Base-by-base conservation (phyloP, 2,329 filamentous ascomycete genomes). In the Periconia digitata region DNA sequence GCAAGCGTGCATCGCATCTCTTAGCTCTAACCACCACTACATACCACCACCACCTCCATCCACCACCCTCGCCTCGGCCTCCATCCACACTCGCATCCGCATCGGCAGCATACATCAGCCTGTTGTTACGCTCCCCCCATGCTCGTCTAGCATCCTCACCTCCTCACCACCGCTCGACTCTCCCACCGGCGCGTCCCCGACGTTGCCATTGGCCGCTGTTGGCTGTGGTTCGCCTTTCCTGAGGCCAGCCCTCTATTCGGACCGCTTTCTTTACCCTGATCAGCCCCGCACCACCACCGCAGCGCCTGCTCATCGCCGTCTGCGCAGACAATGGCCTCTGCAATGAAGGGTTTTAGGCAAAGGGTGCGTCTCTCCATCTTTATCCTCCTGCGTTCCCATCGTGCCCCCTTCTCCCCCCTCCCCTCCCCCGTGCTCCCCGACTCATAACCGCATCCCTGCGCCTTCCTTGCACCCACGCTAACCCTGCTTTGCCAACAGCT, bases 281-380 rank as follows among this genome's bases (percentile, higher is more conserved):
- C 27, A 32, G 27, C 60, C 56, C 60, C 55, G 54, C 56, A 58
- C 46, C 29, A 49, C 60, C 44, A 49, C 55, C 61, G 60, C 64
- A 58, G 58, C 58, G 52, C 62, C 57, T 60, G 54, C 10, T 20
- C 21, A 59, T 55, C 55, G 62, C 60, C 58, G 51, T 52, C 53
- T 53, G 61, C 63, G 67, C 66, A 53, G 54, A 58, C 59, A 58
- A 75, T 74, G 75, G 88, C 82, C 38, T 40, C 38, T 40, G 38
- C 38, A 76, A 96, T 97, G 92, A 96, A 96, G 80, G 89, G 90
- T 74, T 95, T 97, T 76, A 89, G 91, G 77, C 90, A 95, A 81
- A 90, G 89, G 87, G 91, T 96, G 81, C 91, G 96, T 85, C 82
- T 89, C 85, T 58, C 61, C 60, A 53, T 53, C 49, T 48, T 59